phyloP scores from a whole-genome alignment of 1,139 yeast genomes.

The Tardiomyces blankii region DNA sequence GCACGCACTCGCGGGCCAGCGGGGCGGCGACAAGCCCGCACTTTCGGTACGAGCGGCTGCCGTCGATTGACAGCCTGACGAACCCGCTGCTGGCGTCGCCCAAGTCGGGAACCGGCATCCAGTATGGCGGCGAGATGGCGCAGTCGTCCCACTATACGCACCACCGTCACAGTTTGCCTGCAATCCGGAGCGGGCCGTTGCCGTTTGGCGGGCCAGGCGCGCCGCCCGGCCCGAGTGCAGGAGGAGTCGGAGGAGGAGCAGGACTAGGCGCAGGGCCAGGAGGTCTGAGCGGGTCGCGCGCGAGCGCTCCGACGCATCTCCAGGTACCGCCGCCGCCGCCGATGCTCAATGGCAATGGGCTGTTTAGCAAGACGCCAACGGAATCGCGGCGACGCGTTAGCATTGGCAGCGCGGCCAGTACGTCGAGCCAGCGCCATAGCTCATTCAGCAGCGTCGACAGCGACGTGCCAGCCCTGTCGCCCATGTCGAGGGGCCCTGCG shows the following conservation, averaged over 20 bases:
- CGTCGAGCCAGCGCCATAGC: neutral
- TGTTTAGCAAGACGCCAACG: neutral
- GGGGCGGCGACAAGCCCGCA: neutral
- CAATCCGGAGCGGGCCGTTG: neutral
- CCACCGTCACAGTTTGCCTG: neutral
- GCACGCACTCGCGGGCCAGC: slow-evolving; percentile 3
- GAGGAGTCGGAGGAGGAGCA: too few relatives aligned
- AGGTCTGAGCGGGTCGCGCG: neutral
- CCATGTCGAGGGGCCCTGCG: slow-evolving; percentile 3
- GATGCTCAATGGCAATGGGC: neutral
- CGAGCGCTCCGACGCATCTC: neutral
- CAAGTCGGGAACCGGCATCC: slow-evolving; percentile 2
- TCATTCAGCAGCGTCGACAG: neutral
- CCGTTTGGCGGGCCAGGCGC: neutral
- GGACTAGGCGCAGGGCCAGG: too few relatives aligned
- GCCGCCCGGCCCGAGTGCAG: neutral
- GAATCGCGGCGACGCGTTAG: neutral
- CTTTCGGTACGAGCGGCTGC: slow-evolving; percentile 11
- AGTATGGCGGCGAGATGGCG: neutral
- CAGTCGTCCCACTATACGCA: neutral
- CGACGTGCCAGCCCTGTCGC: slow-evolving; percentile 2
- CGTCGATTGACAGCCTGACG: slow-evolving; percentile 19
- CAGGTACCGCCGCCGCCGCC: neutral
- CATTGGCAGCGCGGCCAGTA: neutral
- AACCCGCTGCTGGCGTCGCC: slow-evolving; percentile 7